A percentile compares a stretch with the other conserved stretches of the same genome.
These are phyloP conservation scores for Lipomyces sp. DNA, from an alignment of 805 yeast species.

Conservation along the genomic window DNA sequence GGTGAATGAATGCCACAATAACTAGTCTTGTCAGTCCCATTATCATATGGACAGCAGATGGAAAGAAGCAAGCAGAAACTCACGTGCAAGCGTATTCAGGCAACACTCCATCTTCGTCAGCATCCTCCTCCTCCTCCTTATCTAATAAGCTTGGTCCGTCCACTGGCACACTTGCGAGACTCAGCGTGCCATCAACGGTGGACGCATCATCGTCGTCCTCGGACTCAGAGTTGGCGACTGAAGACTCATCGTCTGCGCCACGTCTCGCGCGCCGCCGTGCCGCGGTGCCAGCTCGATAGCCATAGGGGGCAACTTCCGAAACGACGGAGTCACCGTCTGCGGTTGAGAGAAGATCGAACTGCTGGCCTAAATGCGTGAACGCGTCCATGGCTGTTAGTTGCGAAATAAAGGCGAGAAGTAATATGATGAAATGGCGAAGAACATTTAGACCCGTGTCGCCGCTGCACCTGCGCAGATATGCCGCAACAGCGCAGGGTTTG, in stretches of 20 bases:
- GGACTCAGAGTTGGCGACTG: slow-evolving; percentile 12
- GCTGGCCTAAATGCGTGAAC: slow-evolving; percentile 24
- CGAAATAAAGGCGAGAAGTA: background rate
- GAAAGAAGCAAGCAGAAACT: slow-evolving; percentile 2
- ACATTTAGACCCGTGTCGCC: too few species aligned
- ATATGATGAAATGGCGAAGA: too few species aligned
- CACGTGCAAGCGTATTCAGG: slow-evolving; percentile 49
- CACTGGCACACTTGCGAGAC: slow-evolving; percentile 22
- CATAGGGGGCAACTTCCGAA: slow-evolving; percentile 33
- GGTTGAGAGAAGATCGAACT: slow-evolving; percentile 19
- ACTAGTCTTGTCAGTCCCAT: slow-evolving; percentile 4
- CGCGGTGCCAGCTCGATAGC: slow-evolving; percentile 20
- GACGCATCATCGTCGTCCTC: slow-evolving; percentile 25
- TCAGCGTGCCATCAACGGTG: slow-evolving; percentile 27
- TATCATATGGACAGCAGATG: too few species aligned
- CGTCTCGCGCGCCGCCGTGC: background rate
- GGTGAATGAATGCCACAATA: slow-evolving; percentile 75
- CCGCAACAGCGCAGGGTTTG: too few species aligned
- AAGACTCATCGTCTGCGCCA: slow-evolving; percentile 8
- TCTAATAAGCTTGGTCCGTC: slow-evolving; percentile 8
- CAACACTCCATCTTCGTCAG: slow-evolving; percentile 30
- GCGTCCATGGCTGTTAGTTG: slow-evolving; percentile 18
- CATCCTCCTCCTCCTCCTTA: slow-evolving; percentile 24
- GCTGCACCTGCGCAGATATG: too few species aligned
- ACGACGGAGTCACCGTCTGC: slow-evolving; percentile 34